Evolutionary conservation across 768 basidiomycete genomes (phyloP), one percentile per base, ranked within the genome.

Genomic region (Chalciporus chontae): DNA sequence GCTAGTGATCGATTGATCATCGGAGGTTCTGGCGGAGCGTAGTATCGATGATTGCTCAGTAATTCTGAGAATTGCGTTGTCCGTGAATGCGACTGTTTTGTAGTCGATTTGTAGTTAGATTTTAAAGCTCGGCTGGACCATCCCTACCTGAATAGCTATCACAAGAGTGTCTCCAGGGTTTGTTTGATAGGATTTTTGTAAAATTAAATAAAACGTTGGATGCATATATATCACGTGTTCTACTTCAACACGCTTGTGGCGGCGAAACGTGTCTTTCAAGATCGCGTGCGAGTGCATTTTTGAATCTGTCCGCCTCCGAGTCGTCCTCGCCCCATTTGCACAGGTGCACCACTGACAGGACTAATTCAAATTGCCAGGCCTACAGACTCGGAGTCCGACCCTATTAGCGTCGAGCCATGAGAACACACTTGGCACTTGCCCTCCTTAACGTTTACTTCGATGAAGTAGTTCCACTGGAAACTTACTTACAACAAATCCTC

Each of bases 381-480:
- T 36, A n/a, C 15, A 36, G 3, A 4, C 5, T 1, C 14, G 15
- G 34, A 36, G 5, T 36, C 34, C 0, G 8, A 36, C 23, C 34
- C 15, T 15, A 17, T 23, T 4, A 15, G 29, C 57, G 63, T 48
- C 26, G 48, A 14, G 34, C 27, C 36, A 19, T 11, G 14, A 14
- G 44, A 2, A 52, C 26, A 7, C 43, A 2, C 50, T 69, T 27
- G 66, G 69, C 10, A n/a, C 45, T 64, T 23, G 47, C 66, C 2
- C 59, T 81, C 10, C 68, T 83, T 21, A 56, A 68, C 23, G 62
- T 68, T 45, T 80, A 79, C 51, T 82, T 75, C 55, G 52, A 67
- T 29, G 60, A 64, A 45, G 73, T 79, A 6, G 63, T 69, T 26
- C 60, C 59, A 40, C 61, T 80, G 8, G 62, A 68, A 42, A 51